Evolutionary conservation across 192 early-diverging fungal genomes (phyloP).

Genomic region (Coemansia sp.): DNA sequence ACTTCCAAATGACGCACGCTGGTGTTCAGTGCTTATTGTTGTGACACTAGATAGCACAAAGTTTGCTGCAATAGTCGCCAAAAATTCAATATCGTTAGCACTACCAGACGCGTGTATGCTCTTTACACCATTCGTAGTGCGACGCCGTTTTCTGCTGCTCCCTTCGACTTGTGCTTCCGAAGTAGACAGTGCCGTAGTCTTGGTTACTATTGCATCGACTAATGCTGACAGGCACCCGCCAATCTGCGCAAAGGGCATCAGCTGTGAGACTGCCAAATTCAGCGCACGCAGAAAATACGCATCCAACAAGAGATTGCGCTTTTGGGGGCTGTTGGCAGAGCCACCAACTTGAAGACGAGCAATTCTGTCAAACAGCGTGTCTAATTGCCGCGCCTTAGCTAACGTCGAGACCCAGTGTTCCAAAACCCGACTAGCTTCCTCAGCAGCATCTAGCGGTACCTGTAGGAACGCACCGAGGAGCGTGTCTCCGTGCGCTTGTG

Average conservation of each 20-base stretch:
- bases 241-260: constrained; percentile 47
- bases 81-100: constrained; percentile 4
- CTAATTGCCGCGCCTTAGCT: constrained; percentile 33
- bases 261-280: constrained; percentile 23
- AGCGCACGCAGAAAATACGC: constrained; percentile 18
- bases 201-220: constrained; percentile 14
- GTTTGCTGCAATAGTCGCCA: constrained; percentile 25
- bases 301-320: constrained; percentile 20
- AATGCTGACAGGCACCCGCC: constrained; percentile 11
- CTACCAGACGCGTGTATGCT: not conserved
- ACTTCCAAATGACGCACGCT: constrained; percentile 21
- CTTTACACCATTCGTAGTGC: not conserved
- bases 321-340: not conserved
- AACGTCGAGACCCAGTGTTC: constrained; percentile 26
- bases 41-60: constrained; percentile 31
- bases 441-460: constrained; percentile 8
- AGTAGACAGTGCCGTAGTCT: not conserved
- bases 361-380: constrained; percentile 22
- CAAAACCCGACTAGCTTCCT: constrained; percentile 7
- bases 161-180: not conserved
- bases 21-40: constrained; percentile 35
- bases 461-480: constrained; percentile 21
- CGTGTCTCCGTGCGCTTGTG: constrained; percentile 16
- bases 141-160: constrained; percentile 25
- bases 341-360: constrained; percentile 2